Evolutionary conservation across 73 alveolate genomes (phyloP), one percentile per base, ranked within the genome.

Genomic region (Diophrys appendiculata): DNA sequence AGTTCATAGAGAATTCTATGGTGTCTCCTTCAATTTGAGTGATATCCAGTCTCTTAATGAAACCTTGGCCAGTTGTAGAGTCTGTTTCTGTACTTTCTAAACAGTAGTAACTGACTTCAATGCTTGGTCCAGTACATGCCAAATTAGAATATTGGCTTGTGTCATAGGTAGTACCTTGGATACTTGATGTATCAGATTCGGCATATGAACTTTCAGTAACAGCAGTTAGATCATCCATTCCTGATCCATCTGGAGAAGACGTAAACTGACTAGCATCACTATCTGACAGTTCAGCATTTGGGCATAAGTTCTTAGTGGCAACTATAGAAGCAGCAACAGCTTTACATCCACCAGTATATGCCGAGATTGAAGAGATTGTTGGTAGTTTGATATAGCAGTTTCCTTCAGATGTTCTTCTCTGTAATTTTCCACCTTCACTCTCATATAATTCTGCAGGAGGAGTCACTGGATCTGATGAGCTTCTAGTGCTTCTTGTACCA

Each of bases 61-160:
- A 56, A 25, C 1, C 33, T 13, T 56, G 70, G 22, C 22, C 70
- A 1, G 70, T 25, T 1, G 70, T 56, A n/a, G n/a, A n/a, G 27
- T 56, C 70, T 56, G 70, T 56, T 56, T 56, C 70, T 2, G 70
- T 56, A 25, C 33, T 25, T 1, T 29, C n/a, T 1, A 13, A 29
- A 56, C 70, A 56, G 22, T 56, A 56, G 70, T 25, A 56, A 2
- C 33, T 1, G 27, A 56, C 70, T 2, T 56, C 70, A 29, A 56
- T 56, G 70, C 70, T 56, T 56, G 70, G 70, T 11, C 70, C 70
- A 25, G n/a, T 11, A 2, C 33, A 25, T 56, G n/a, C 27, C 70
- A 56, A 25, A 31, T 56, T 31, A 2, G 70, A 2, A 13, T 2
- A 56, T 29, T 56, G 33, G n/a, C 33, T 25, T 2, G 70, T 56